Conservation (phyloP, 805 yeast genomes). For the Priceomyces castillae region DNA sequence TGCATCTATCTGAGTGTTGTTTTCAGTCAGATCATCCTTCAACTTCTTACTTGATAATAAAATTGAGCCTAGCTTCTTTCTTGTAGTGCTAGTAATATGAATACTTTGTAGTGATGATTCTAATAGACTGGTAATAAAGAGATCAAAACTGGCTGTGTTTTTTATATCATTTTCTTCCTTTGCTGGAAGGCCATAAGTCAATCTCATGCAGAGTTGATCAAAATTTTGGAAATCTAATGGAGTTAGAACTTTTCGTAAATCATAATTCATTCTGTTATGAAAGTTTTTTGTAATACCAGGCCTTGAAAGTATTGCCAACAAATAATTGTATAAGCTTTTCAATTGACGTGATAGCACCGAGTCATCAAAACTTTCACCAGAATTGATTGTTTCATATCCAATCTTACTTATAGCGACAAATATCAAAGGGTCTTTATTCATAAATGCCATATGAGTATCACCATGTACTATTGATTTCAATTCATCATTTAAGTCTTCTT, state of each 20-base stretch:
- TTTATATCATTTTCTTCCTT: neutral
- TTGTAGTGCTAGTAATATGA: constrained; percentile 52
- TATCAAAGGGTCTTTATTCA: constrained; percentile 66
- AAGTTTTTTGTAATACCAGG: constrained; percentile 71
- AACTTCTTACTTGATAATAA: constrained; percentile 36
- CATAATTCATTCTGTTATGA: constrained; percentile 72
- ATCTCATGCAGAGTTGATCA: constrained; percentile 49
- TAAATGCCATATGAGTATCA: constrained; percentile 51
- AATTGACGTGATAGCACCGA: constrained; percentile 48
- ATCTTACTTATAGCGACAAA: constrained; percentile 65
- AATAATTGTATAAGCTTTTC: constrained; percentile 68
- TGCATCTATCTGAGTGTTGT: neutral
- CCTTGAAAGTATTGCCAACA: constrained; percentile 80
- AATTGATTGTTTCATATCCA: constrained; percentile 48
- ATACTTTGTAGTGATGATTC: constrained; percentile 28
- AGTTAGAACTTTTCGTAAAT: constrained; percentile 71
- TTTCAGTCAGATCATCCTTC: constrained; percentile 5
- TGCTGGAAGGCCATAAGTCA: constrained; percentile 31
- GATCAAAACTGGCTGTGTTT: constrained; percentile 18
- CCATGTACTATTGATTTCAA: constrained; percentile 54
- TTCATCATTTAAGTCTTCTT: constrained; percentile 37
- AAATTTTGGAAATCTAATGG: constrained; percentile 72
- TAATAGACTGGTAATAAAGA: constrained; percentile 28
- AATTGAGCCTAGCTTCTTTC: constrained; percentile 57
- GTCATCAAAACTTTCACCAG: constrained; percentile 20